Conservation (phyloP, 371 early-diverging fungal species). For the Vairimorpha ceranae region DNA sequence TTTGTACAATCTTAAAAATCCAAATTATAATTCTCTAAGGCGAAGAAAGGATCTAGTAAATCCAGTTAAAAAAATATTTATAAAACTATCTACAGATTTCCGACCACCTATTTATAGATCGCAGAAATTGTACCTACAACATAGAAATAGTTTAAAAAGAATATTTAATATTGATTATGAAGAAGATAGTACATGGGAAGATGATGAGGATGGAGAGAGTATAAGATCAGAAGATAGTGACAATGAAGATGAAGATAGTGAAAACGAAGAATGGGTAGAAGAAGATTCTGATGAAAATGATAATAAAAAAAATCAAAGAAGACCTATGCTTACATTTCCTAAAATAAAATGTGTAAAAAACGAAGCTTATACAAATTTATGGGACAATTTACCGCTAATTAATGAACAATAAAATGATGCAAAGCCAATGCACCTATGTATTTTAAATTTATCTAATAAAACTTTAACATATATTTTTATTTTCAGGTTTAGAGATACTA, state of each 20-base stretch:
- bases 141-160: not conserved
- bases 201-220: not conserved
- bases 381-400: not conserved
- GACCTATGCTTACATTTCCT: not conserved
- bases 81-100: not conserved
- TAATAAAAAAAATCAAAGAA: not conserved
- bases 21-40: not conserved
- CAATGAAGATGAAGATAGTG: not conserved
- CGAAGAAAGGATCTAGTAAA: conserved; percentile 13
- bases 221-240: conserved; percentile 5
- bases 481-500: not conserved
- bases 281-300: not conserved
- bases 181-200: conserved; percentile 23
- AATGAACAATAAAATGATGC: not conserved
- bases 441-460: not conserved
- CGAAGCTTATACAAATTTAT: not conserved
- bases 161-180: conserved; percentile 17
- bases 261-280: not conserved
- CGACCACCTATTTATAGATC: not conserved
- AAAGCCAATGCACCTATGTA: no score
- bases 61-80: conserved; percentile 17
- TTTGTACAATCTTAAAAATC: conserved; percentile 8
- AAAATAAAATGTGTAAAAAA: not conserved
- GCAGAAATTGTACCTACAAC: not conserved
- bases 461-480: not conserved